Conservation (phyloP, 2,329 filamentous ascomycete genomes). For the Xylariomycetidae sp. region DNA sequence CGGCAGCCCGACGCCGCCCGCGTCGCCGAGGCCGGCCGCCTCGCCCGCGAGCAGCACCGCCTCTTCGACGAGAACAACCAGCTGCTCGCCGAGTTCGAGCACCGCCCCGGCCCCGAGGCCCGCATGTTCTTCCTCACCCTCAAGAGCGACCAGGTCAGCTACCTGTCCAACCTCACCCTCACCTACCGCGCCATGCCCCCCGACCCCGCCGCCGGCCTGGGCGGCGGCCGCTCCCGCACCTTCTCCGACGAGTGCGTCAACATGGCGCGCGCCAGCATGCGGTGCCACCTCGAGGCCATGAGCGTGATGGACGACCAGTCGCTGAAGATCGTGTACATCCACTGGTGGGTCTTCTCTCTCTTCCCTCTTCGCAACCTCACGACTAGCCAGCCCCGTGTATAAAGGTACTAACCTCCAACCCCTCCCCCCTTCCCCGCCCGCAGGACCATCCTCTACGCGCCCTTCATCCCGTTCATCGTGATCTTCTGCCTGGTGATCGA, state of each 20-base stretch:
- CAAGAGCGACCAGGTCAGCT: constrained; percentile 35
- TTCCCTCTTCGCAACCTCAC: no score
- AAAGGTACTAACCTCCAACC: neutral
- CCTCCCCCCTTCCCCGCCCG: constrained; percentile 5
- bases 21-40: constrained; percentile 25
- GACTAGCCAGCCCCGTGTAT: no score
- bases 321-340: constrained; percentile 36
- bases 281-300: constrained; percentile 35
- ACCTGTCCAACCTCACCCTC: constrained; percentile 35
- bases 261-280: constrained; percentile 34
- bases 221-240: constrained; percentile 23
- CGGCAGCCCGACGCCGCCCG: constrained; percentile 28
- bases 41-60: constrained; percentile 26
- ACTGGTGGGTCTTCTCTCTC: constrained; percentile 40
- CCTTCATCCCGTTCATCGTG: constrained; percentile 48
- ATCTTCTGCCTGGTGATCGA: constrained; percentile 46
- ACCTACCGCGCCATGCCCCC: constrained; percentile 37
- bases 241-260: constrained; percentile 38
- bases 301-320: constrained; percentile 29
- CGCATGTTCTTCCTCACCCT: constrained; percentile 29
- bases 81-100: constrained; percentile 19
- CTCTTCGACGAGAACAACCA: constrained; percentile 23
- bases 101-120: constrained; percentile 14
- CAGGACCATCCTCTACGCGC: constrained; percentile 42
- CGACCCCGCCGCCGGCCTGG: no score